Conservation (phyloP, 2,329 filamentous ascomycete species). For the Fusarium sp. region DNA sequence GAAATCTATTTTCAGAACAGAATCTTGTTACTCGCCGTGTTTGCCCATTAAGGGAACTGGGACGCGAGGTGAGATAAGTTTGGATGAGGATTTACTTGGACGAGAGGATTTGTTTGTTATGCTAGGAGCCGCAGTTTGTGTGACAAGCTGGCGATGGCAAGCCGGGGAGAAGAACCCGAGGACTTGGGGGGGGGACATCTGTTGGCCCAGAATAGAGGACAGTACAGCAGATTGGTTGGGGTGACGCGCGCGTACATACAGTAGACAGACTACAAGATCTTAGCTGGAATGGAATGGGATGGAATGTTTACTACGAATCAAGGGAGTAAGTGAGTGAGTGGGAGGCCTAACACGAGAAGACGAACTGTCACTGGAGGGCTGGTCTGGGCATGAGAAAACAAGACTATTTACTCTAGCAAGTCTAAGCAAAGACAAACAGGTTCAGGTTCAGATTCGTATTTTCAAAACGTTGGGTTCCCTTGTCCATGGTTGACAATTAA, state of each 20-base stretch:
- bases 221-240: conserved; percentile 13
- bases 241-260: conserved; percentile 16
- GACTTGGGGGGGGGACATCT: conserved; percentile 3
- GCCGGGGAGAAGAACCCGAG: conserved; percentile 21
- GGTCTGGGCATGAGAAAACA: conserved; percentile 1
- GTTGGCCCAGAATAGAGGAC: conserved; percentile 9
- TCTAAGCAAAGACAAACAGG: conserved; percentile 12
- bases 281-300: conserved; percentile 1
- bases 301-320: conserved; percentile 7
- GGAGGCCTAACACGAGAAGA: neutral
- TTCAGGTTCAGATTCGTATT: neutral
- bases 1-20: conserved; percentile 22
- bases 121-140: conserved; percentile 36
- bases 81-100: conserved; percentile 25
- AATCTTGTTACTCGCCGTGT: conserved; percentile 22
- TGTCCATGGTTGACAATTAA: neutral
- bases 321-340: conserved; percentile 6
- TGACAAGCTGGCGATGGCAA: conserved; percentile 26
- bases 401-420: conserved; percentile 9
- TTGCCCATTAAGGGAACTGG: conserved; percentile 29
- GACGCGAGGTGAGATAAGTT: conserved; percentile 23
- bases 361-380: neutral
- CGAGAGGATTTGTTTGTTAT: conserved; percentile 32
- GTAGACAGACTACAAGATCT: neutral
- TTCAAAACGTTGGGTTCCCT: neutral